Base-by-base conservation (phyloP, 2,329 filamentous ascomycete species). In the Ilyonectria robusta region DNA sequence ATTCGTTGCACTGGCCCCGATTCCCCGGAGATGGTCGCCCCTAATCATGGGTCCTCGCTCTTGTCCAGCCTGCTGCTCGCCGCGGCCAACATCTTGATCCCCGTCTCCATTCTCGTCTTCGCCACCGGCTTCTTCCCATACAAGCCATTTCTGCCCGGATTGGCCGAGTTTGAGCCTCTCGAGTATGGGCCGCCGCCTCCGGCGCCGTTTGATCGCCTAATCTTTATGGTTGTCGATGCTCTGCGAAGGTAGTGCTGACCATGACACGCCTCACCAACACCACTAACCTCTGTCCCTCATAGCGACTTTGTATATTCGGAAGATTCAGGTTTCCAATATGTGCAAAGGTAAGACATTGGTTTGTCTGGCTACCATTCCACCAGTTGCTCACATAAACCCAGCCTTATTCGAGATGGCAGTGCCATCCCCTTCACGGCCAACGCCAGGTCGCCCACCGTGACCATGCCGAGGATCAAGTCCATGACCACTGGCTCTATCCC, bases 191-290 rank as follows among this genome's bases (percentile, higher is more conserved):
- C 81, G 53, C 86, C 86, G 7, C 90, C 92, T 3, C 81, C 85
- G 55, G 87, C 93, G 37, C 90, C 92, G 0, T 99, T 99, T 80
- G 91, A 98, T 81, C 94, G 92, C 76, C 85, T 98, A 59, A 86
- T 99, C 60, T 98, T 99, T 80, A 98, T 99, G 95, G 94, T 99
- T 7, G 93, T 99, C 31, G 96, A 99, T 87, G 95, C 96, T 26
- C 81, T 99, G 79, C 88, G 95, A 81, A 97, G 93, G 93, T 94
- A 86, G 62, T 9, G 21, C 48, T 51, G 23, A 29, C n/a, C n/a
- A 64, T 31, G 9, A 29, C 7, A 17, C 46, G 47, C 56, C 11
- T 53, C 17, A 46, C 23, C 77, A 59, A 81, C 66, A 61, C 13
- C 35, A 53, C 54, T 55, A 29, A 76, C 29, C 62, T 33, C 13